Evolutionary conservation across 2,329 filamentous ascomycete genomes (phyloP).

Genomic region (Dactylellina parvicollis): DNA sequence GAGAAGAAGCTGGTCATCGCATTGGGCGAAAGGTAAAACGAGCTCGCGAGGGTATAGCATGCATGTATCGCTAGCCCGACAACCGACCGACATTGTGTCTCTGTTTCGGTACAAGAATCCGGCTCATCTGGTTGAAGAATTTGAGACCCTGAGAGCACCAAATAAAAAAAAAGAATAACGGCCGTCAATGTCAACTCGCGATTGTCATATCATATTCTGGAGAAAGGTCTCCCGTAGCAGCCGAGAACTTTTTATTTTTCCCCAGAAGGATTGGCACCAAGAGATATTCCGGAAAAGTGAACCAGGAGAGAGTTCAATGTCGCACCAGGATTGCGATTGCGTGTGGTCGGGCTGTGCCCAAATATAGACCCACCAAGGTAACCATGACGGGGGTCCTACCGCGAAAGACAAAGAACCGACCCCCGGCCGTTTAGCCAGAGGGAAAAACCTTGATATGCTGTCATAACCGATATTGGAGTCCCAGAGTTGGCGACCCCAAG

Average conservation of each 20-base stretch:
- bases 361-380: slow-evolving; percentile 49
- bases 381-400: slow-evolving; percentile 49
- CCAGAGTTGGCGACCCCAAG: slow-evolving; percentile 1
- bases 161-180: background rate
- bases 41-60: no score
- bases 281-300: background rate
- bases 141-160: slow-evolving; percentile 2
- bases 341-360: slow-evolving; percentile 41
- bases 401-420: no score
- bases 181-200: no score
- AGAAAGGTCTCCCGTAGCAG: no score
- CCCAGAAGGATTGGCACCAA: background rate
- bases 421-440: slow-evolving; percentile 6
- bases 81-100: no score
- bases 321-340: slow-evolving; percentile 26
- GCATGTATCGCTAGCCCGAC: no score
- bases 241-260: background rate
- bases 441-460: slow-evolving; percentile 19
- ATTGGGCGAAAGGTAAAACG: no score
- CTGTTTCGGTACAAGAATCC: background rate
- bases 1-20: slow-evolving; percentile 11
- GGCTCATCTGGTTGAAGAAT: slow-evolving; percentile 8
- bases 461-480: slow-evolving; percentile 38
- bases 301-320: background rate
- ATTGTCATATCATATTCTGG: no score